Conservation (phyloP, 257 asterid species). For the Scutellaria barbata region DNA sequence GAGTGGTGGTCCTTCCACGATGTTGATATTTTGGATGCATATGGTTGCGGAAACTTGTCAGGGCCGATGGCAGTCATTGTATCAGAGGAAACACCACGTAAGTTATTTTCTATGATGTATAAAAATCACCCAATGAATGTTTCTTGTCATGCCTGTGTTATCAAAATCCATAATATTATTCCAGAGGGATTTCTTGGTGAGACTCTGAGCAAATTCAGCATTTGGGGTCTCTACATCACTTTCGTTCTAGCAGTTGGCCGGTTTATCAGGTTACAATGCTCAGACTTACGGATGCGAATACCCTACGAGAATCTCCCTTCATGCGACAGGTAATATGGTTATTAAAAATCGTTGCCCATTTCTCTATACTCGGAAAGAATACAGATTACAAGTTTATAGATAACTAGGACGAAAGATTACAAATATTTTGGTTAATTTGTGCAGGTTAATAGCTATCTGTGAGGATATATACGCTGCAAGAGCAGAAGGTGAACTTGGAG, state of each 20-base stretch:
- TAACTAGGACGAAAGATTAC: background rate
- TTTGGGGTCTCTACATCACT: slow-evolving; percentile 97
- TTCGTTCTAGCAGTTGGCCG: slow-evolving; percentile 96
- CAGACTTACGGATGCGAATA: slow-evolving; percentile 93
- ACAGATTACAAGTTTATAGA: background rate
- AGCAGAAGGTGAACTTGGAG: slow-evolving; percentile 95
- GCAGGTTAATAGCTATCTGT: slow-evolving; percentile 88
- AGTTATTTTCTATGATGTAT: slow-evolving; percentile 35
- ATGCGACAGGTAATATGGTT: slow-evolving; percentile 70
- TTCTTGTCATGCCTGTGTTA: slow-evolving; percentile 9
- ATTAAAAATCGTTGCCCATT: background rate
- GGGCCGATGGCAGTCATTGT: slow-evolving; percentile 96
- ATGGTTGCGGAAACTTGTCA: slow-evolving; percentile 63
- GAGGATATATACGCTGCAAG: slow-evolving; percentile 97
- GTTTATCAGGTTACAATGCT: slow-evolving; percentile 86
- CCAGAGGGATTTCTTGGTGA: slow-evolving; percentile 97
- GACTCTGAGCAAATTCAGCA: slow-evolving; percentile 96
- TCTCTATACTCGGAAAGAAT: background rate
- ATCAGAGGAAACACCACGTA: slow-evolving; percentile 98
- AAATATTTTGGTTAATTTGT: background rate
- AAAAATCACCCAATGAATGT: background rate
- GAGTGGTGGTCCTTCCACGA: slow-evolving; percentile 96
- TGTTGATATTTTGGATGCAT: slow-evolving; percentile 48
- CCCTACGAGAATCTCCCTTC: slow-evolving; percentile 95
- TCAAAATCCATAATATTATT: slow-evolving; percentile 25